Base-by-base conservation (phyloP, 306 rosid species). In the Cyclanthera cordifolia region DNA sequence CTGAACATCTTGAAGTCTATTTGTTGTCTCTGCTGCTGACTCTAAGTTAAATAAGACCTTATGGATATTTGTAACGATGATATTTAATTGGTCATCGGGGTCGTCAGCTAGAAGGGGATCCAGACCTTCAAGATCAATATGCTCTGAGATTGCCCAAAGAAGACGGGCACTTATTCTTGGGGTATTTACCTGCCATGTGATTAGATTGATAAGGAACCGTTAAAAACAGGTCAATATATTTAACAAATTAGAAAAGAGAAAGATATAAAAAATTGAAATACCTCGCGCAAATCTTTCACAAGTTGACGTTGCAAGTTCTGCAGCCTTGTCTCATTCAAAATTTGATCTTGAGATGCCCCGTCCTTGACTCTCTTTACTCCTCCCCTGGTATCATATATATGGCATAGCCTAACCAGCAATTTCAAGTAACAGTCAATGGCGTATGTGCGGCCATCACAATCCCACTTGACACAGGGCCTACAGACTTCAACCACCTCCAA, bases 301-400 rank as follows among this genome's bases (percentile, higher is more conserved):
- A 93, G 95, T 69, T 90, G 87, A 60, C 91, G 99, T 66, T 93
- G 99, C 73, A 93, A 82, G 75, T 84, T 93, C 60, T 93, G 99
- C 86, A 93, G 80, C 84, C 99, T 93, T 70, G 96, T 93, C 87
- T 93, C 99, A 16, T 93, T 93, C 78, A 93, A 78, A 78, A 93
- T 93, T 85, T 90, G 99, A 82, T 93, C 99, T 75, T 93, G 99
- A 47, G 99, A 90, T 60, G 99, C 99, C 63, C 99, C 99, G 20
- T 87, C 96, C 75, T 93, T 93, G 65, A 93, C 85, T 76, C 95
- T 86, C 83, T 93, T 90, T 51, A 93, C 99, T 67, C 99, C 99
- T 23, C 99, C 91, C 80, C 96, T 81, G 14, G 96, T 93, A 79
- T 93, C 99, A 73, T 80, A 93, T 63, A 90, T 90, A 79, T 80